Percentiles rank a stretch among this genome's conserved stretches.
Conservation (phyloP, 2,329 filamentous ascomycete genomes). For the Scedosporium boydii region DNA sequence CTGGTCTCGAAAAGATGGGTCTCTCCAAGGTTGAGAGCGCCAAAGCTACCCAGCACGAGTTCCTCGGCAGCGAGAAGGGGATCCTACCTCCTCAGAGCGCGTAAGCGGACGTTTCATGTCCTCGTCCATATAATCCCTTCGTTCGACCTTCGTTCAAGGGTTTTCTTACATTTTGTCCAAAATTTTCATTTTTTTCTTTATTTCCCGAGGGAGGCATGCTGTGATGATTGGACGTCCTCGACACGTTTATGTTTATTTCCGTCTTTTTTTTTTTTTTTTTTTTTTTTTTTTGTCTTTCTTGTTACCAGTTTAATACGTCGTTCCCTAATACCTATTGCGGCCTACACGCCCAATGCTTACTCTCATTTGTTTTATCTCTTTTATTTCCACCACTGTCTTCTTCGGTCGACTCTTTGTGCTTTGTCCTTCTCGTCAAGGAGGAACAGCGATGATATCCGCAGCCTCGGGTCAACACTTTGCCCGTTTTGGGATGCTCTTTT, state of each 20-base stretch:
- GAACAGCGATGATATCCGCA: too few relatives aligned
- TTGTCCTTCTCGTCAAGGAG: too few relatives aligned
- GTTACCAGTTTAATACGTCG: not conserved
- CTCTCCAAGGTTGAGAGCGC: slow-evolving; percentile 22
- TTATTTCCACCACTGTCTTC: not conserved
- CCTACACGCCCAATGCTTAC: not conserved
- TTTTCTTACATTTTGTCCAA: slow-evolving; percentile 1
- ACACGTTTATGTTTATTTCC: not conserved
- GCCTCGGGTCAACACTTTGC: too few relatives aligned
- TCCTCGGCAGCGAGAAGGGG: slow-evolving; percentile 21
- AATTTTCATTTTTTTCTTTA: not conserved
- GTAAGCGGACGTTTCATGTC: slow-evolving; percentile 5
- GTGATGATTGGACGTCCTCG: not conserved
- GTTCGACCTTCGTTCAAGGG: not conserved
- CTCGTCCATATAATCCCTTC: too few relatives aligned
- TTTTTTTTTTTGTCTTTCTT: not conserved
- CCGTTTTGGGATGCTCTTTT: too few relatives aligned
- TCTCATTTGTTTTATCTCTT: slow-evolving; percentile 5
- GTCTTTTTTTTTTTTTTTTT: not conserved
- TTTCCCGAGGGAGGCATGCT: not conserved
- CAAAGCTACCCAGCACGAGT: slow-evolving; percentile 18
- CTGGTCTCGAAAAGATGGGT: slow-evolving; percentile 25
- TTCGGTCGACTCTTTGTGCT: not conserved
- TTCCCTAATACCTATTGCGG: slow-evolving; percentile 4
- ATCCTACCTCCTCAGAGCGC: slow-evolving; percentile 17